A percentile compares a stretch with the other conserved stretches of the same genome.
Evolutionary conservation across 805 yeast genomes (phyloP).

Genomic region (Metschnikowia borealis): DNA sequence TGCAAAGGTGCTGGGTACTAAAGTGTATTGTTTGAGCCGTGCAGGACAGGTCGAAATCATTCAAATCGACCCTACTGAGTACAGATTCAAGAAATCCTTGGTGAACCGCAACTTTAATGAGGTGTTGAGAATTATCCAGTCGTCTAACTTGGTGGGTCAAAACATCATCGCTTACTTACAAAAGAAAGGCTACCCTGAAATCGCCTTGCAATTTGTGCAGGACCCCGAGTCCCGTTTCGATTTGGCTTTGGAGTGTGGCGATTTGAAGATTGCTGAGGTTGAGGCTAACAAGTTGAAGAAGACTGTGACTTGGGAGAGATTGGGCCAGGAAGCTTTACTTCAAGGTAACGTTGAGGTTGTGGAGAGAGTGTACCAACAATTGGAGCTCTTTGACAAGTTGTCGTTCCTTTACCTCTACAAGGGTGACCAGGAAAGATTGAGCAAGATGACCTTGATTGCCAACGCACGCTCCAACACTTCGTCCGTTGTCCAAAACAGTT

Average conservation of each 20-base stretch:
- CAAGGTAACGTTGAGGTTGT: slow-evolving; percentile 87
- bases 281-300: slow-evolving; percentile 80
- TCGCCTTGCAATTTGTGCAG: slow-evolving; percentile 94
- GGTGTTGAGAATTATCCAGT: slow-evolving; percentile 82
- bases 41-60: slow-evolving; percentile 77
- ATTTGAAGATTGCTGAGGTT: slow-evolving; percentile 76
- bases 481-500: slow-evolving; percentile 76
- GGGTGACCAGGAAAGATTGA: slow-evolving; percentile 72
- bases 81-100: slow-evolving; percentile 89
- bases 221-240: slow-evolving; percentile 96
- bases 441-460: slow-evolving; percentile 85
- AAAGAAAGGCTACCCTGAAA: slow-evolving; percentile 93
- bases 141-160: slow-evolving; percentile 93
- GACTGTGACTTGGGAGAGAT: slow-evolving; percentile 68
- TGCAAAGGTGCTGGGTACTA: slow-evolving; percentile 62
- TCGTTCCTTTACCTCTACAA: slow-evolving; percentile 83
- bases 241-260: slow-evolving; percentile 90
- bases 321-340: slow-evolving; percentile 79
- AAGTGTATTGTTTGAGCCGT: slow-evolving; percentile 79
- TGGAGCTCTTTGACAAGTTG: slow-evolving; percentile 80
- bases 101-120: slow-evolving; percentile 87
- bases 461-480: slow-evolving; percentile 79
- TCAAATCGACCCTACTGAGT: slow-evolving; percentile 91
- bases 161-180: slow-evolving; percentile 93
- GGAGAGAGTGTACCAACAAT: slow-evolving; percentile 85